Base-by-base conservation (phyloP, 2,329 filamentous ascomycete species). In the Penicillium hesseltinei region DNA sequence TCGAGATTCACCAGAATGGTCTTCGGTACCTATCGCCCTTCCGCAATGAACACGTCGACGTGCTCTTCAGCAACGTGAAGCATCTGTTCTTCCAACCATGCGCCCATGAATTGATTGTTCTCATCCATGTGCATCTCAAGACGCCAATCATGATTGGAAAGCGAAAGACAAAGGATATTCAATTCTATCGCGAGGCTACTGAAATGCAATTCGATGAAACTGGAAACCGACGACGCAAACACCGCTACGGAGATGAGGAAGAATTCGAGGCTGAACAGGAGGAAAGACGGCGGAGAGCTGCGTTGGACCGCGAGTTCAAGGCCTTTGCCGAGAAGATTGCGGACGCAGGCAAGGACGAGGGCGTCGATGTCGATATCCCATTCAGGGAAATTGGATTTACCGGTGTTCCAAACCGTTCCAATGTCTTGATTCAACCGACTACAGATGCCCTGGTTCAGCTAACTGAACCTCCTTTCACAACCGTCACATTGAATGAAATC, bases 131-230 rank as follows among this genome's bases (percentile, higher is more conserved):
- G 56, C 94, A 99, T 74, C 84, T 99, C 49, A 97, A 96, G 78
- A 96, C 97, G 61, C 94, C 94, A 3, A 97, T 99, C 73, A 92
- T 99, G 75, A 90, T 99, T 62, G 94, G 94, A 60, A 97, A 96
- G 82, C 95, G 96, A 80, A 99, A 99, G 85, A 96, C 94, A 11
- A 97, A 94, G 79, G 95, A 99, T 73, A 90, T 99, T 1, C 95
- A 99, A 68, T 99, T 99, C 77, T 97, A 97, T 71, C 87, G 94
- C 53, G 94, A 99, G 78, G 94, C 94, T 4, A 97, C 94, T 0
- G 94, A 99, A 66, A 97, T 99, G 74, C 92, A 96, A 70, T 97
- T 99, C 67, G 94, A 99, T 70, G 94, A 99, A 78, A 99, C 94
- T 47, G 95, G 94, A 65, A 99, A 97, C 77, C 86, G 95, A 62